Conservation (phyloP, 1,284 basidiomycete genomes). For the Apiotrichum laibachii region DNA sequence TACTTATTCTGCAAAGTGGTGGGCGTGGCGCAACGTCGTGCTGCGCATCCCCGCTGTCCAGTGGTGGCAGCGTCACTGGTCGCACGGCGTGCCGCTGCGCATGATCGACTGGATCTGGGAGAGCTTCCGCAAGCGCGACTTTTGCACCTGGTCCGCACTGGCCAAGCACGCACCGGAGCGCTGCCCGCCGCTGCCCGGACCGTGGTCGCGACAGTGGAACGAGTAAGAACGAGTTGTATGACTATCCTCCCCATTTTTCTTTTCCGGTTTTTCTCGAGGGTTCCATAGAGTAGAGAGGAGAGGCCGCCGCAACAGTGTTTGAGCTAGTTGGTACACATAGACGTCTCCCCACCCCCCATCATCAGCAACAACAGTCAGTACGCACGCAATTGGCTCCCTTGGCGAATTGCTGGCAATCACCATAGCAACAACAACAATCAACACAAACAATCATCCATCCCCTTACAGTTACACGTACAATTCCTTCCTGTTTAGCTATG, state of each 20-base stretch:
- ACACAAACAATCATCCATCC: no score
- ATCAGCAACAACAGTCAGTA: no score
- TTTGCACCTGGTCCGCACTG: constrained; percentile 37
- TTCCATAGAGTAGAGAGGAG: no score
- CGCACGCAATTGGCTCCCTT: no score
- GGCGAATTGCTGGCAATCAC: no score
- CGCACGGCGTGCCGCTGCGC: constrained; percentile 21
- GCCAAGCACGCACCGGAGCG: constrained; percentile 20
- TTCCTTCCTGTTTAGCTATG: no score
- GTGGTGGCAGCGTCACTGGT: constrained; percentile 52
- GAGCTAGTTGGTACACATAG: no score
- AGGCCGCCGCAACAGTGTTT: no score
- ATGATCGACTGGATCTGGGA: constrained; percentile 35
- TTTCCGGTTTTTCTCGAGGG: not conserved
- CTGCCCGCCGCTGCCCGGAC: constrained; percentile 27
- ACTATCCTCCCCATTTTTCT: not conserved
- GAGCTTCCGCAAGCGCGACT: constrained; percentile 25
- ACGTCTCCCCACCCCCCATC: no score
- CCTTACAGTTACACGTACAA: no score
- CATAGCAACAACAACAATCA: no score
- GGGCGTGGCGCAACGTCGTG: constrained; percentile 56
- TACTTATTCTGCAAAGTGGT: constrained; percentile 53
- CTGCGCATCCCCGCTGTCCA: constrained; percentile 53
- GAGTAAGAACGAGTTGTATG: not conserved
- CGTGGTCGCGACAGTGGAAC: not conserved